Evolutionary conservation across 306 rosid species (phyloP), one percentile per base, ranked within the genome.

Genomic region (Trifolium pratense): DNA sequence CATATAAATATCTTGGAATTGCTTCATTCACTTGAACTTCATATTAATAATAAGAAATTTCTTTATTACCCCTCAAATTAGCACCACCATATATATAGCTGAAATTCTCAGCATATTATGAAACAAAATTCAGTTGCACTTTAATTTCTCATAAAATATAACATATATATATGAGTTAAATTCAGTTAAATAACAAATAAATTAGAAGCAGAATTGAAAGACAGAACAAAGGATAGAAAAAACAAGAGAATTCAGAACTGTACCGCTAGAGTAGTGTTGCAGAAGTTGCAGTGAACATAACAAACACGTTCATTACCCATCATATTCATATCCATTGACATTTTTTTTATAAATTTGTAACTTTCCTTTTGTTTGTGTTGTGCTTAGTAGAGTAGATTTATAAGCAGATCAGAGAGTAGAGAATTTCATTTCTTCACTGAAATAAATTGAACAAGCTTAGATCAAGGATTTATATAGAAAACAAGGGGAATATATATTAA

Each of bases 231-330:
- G 75, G 77, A 67, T 75, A 69, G 67, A 74, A 52, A 11, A 36
- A 18, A 10, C 31, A 60, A 78, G 84, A 77, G 83, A 77, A 77
- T 39, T 73, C 51, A 83, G 84, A 70, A 73, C 4, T 73, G 85
- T 95, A 95, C 99, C 99, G 99, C 99, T 57, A 95, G 84, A 87
- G 90, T 88, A 90, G 97, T 95, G 96, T 87, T 95, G 99, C 99
- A 95, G 97, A 90, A 87, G 86, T 91, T 95, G 97, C 99, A 95
- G 95, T 95, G 95, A 81, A 95, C 97, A 90, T 95, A 95, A 79
- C 97, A 91, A 86, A 95, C 93, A 83, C 99, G 97, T 87, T 91
- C 99, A 56, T 94, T 80, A 63, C 88, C 90, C 93, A 85, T 90
- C 90, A 87, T 85, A 34, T 56, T 58, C 64, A 59, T 40, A 20